Evolutionary conservation across 805 yeast genomes (phyloP), one percentile per base, ranked within the genome.

Genomic region (Monosporozyma unispora): DNA sequence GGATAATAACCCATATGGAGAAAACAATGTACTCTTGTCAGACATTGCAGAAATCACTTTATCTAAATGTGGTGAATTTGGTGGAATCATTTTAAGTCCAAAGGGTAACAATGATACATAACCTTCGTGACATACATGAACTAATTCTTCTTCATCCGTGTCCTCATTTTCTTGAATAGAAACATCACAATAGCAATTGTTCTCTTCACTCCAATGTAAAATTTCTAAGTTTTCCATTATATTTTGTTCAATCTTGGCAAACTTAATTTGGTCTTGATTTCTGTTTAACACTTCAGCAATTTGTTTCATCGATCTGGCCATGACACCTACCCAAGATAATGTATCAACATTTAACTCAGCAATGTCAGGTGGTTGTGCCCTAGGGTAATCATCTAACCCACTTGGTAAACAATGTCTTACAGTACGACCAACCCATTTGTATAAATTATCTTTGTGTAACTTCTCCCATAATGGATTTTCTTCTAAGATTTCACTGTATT

Each of bases 361-460:
- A 39, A 82, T 74, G 64, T 88, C 96, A 2, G 95, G 91, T 6
- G 77, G 79, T 25, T 72, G 70, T 1, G 89, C 83, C 53, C 99
- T 78, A 33, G 99, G 99, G 61, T 90, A 93, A 62, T 93, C 99
- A 66, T 93, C 99, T 35, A 93, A 65, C 0, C 99, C 99, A 66
- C 95, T 84, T 8, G 99, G 93, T 48, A 91, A 72, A 63, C 96
- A 86, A 59, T 87, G 96, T 3, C 82, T 77, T 19, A 74, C 70
- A 0, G 96, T 86, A 56, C 98, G 79, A 4, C 98, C 99, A 51
- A 88, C 77, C 99, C 99, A 93, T 63, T 96, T 75, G 64, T 84
- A 93, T 0, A 81, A 85, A 62, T 89, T 96, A 7, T 64, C 61
- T 21, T 62, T 52, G 4, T 82, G 74, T 19, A 73, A 69, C 18